Base-by-base conservation (phyloP, 495 filamentous ascomycete genomes). In the Neurospora terricola region DNA sequence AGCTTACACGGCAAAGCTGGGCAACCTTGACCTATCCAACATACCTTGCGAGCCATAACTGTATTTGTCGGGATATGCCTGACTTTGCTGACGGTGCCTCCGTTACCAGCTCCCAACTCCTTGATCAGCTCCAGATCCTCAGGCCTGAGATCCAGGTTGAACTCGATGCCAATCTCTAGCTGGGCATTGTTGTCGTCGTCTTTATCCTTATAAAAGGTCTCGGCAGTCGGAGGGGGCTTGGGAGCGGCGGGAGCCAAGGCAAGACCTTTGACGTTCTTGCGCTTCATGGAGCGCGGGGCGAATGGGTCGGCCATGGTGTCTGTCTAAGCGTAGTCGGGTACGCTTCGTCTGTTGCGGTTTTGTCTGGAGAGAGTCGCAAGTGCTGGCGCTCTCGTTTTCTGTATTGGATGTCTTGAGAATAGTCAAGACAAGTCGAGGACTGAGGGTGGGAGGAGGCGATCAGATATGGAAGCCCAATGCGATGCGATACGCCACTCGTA, bases 191-290 rank as follows among this genome's bases (percentile, higher is more conserved):
- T 88, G 70, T 86, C 88, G 69, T 85, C 84, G 48, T 89, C 88
- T 73, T 90, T 90, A 87, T 91, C 77, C 82, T 84, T 75, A 86
- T 80, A 78, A 34, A 80, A 76, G 36, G 80, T 83, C 69, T 83
- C 82, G 62, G 83, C 82, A 9, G 83, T 79, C 59, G 84, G 78
- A 18, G 83, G 77, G 73, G 78, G 80, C 72, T 86, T 86, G 37
- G 85, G 88, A 30, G 91, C 89, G 21, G 92, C 87, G 23, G 90
- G 87, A 76, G 87, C 91, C 77, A 98, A 83, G 70, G 91, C 93
- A 21, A 99, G 90, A n/a, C 94, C 96, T 82, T 97, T 98, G 81
- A 94, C 89, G 80, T 98, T 99, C 88, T 98, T 97, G 84, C 95
- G 91, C 89, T 97, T 97, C 87, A 99, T 88, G 69, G 96, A 94